Conservation (phyloP, 2,329 filamentous ascomycete species). For the Fusarium haematococcum region DNA sequence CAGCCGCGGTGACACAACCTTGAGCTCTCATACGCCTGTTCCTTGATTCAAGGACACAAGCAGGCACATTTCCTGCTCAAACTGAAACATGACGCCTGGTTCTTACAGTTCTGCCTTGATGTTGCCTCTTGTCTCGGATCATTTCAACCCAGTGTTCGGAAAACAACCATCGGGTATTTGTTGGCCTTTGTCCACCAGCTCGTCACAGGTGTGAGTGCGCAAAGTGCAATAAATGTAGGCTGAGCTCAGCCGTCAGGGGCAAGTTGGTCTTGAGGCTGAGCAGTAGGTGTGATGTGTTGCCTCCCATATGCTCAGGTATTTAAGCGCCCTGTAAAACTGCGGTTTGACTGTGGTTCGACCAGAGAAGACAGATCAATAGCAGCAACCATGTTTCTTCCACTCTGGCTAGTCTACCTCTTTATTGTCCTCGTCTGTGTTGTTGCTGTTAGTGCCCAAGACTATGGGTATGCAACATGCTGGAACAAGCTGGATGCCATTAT, state of each 20-base stretch:
- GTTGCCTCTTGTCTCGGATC: background rate
- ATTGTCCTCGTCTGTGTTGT: background rate
- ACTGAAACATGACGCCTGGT: background rate
- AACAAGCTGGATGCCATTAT: background rate
- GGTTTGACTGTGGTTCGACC: background rate
- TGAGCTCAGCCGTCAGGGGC: background rate
- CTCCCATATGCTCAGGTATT: background rate
- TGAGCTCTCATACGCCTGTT: background rate
- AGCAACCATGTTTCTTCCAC: background rate
- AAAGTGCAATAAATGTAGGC: background rate
- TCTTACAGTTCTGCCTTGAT: background rate
- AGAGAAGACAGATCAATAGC: background rate
- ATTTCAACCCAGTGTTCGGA: background rate
- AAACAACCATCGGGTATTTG: background rate
- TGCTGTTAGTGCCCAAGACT: background rate
- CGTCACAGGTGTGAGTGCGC: background rate
- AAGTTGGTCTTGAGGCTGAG: background rate
- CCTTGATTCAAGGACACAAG: background rate
- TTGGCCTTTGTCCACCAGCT: background rate
- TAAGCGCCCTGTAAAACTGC: background rate
- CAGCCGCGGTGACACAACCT: background rate
- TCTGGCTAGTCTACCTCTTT: background rate
- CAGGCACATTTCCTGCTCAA: background rate
- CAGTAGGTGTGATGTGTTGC: background rate
- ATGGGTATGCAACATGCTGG: background rate